Evolutionary conservation across 2,329 filamentous ascomycete genomes (phyloP), one percentile per base, ranked within the genome.

Genomic region (Cercospora berteroae): DNA sequence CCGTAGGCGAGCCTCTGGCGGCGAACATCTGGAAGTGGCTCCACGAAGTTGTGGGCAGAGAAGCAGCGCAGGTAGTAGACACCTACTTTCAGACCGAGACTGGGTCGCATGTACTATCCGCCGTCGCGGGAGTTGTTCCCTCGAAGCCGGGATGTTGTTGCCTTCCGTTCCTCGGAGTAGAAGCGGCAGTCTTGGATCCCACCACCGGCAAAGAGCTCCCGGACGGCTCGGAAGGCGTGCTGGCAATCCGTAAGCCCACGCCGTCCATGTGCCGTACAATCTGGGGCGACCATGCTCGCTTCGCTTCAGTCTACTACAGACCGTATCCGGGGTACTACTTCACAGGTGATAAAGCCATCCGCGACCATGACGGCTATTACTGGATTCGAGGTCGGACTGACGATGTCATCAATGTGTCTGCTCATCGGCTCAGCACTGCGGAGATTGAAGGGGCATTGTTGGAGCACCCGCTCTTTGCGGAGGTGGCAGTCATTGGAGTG

Each of bases 1-100:
- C 94, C 18, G 95, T 99, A 66, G 94, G 94, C 73, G 94, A 99
- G 83, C 94, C 94, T 42, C 98, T 99, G 75, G 94, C 95, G 18
- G 92, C 94, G 20, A 95, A 99, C 80, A 91, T 98, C 66, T 99
- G 94, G 94, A 97, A 97, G 83, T 99, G 94, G 98, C 97, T 60
- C 83, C 94, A 93, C 79, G 93, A 98, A 80, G 86, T 91, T 73
- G 93, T 99, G 63, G 94, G 95, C 77, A 95, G 92, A 85, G 90
- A 93, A 80, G 89, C 96, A 80, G 90, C 92, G 55, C 94, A 98
- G 77, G 85, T 99, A 79, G 89, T 97, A 65, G 94, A 98, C 80
- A 99, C 94, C 64, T 99, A 98, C 86, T 99, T 95, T 94, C 94
- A 99, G 87, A 99, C 94, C 61, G 94, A 99, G 84, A 98, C 95